phyloP scores from a whole-genome alignment of 106 monocot species.

The Acanthochlamys bracteata region DNA sequence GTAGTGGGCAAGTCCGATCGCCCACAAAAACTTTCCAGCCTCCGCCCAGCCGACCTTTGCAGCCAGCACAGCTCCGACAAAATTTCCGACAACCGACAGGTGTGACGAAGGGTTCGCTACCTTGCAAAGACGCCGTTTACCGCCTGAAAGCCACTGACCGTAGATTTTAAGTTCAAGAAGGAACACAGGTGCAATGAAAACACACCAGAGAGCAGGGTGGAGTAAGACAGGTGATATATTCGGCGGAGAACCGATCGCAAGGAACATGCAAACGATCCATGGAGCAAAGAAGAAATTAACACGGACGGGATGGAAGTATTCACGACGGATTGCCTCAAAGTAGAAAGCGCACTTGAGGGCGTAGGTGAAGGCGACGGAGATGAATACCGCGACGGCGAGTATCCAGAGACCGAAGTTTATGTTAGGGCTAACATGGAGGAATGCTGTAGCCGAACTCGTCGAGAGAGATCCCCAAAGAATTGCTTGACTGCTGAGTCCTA shows the following conservation, averaged over 20 bases:
- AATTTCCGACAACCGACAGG: slow-evolving; percentile 84
- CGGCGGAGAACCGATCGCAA: slow-evolving; percentile 49
- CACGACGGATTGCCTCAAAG: slow-evolving; percentile 87
- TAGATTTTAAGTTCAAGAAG: slow-evolving; percentile 85
- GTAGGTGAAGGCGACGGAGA: slow-evolving; percentile 50
- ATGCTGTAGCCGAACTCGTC: slow-evolving; percentile 45
- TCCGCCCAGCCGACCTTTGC: slow-evolving; percentile 63
- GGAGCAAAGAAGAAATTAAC: slow-evolving; percentile 99
- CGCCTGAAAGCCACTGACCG: slow-evolving; percentile 91
- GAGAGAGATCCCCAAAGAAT: slow-evolving; percentile 71
- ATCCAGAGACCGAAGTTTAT: slow-evolving; percentile 66
- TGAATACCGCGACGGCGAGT: slow-evolving; percentile 47
- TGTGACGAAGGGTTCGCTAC: slow-evolving; percentile 91
- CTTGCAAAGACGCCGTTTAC: slow-evolving; percentile 82
- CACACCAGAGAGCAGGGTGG: slow-evolving; percentile 59
- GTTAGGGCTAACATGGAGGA: slow-evolving; percentile 55
- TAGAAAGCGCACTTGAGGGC: slow-evolving; percentile 69
- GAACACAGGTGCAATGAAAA: slow-evolving; percentile 52
- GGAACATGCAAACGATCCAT: slow-evolving; percentile 83
- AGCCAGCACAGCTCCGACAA: slow-evolving; percentile 72
- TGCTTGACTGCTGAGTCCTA: slow-evolving; percentile 79
- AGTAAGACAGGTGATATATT: slow-evolving; percentile 8
- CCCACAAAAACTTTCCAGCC: slow-evolving; percentile 71
- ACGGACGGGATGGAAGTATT: slow-evolving; percentile 95
- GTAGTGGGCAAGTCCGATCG: slow-evolving; percentile 80